phyloP scores from a whole-genome alignment of 1,284 basidiomycete genomes.

The Kwoniella shivajii region DNA sequence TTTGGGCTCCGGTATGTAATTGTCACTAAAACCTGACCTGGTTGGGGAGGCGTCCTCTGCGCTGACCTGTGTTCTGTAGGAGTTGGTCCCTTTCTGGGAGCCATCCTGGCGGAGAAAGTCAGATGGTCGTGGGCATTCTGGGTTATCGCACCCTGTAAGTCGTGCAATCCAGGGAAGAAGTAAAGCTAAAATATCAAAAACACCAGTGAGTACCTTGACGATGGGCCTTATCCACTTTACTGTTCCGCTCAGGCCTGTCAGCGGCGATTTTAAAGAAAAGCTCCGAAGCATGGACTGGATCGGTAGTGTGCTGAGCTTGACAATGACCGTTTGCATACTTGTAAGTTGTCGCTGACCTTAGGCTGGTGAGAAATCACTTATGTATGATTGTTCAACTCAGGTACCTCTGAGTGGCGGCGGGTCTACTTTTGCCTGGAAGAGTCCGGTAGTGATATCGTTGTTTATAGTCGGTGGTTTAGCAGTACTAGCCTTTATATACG shows the following conservation, averaged over 20 bases:
- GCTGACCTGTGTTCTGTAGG: conserved; percentile 4
- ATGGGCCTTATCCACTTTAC: conserved; percentile 34
- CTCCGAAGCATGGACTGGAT: conserved; percentile 36
- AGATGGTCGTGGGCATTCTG: conserved; percentile 41
- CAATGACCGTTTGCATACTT: conserved; percentile 34
- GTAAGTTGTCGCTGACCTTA: conserved; percentile 7
- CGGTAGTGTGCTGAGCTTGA: conserved; percentile 29
- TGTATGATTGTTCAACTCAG: background rate
- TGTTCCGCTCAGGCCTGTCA: conserved; percentile 31
- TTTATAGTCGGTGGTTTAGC: conserved; percentile 24
- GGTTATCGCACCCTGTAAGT: conserved; percentile 32
- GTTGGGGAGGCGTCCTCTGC: background rate
- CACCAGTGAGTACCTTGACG: conserved; percentile 18
- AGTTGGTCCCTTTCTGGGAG: conserved; percentile 36
- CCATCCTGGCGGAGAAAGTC: conserved; percentile 28
- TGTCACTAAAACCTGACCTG: background rate
- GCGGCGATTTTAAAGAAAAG: conserved; percentile 30
- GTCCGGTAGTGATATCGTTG: conserved; percentile 25
- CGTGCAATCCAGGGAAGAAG: background rate
- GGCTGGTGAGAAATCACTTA: background rate
- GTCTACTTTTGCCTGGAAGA: conserved; percentile 26
- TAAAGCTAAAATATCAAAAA: conserved; percentile 7
- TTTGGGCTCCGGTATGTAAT: conserved; percentile 23
- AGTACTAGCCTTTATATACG: conserved; percentile 22
- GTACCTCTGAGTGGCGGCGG: conserved; percentile 35